Base-by-base conservation (phyloP, 2,329 filamentous ascomycete genomes). In the Neocucurbitaria cava region DNA sequence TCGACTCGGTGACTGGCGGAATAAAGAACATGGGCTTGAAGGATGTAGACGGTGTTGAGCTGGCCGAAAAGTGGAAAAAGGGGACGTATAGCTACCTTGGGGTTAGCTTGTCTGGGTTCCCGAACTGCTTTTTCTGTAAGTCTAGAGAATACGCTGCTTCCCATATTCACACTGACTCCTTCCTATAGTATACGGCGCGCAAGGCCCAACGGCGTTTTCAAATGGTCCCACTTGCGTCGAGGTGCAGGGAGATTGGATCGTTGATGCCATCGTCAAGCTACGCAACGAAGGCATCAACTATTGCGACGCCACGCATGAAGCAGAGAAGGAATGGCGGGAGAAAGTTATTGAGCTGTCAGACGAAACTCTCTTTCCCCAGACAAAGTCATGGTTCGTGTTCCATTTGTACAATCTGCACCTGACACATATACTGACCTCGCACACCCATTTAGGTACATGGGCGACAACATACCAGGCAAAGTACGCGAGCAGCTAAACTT, bases 191-290 rank as follows among this genome's bases (percentile, higher is more conserved):
- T 81, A 81, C 59, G 78, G 79, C 2, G 74, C 78, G 4, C 79
- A 81, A 52, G 79, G 77, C 0, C 79, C 78, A 0, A 81, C 79
- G 0, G 78, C 78, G 2, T 79, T 80, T 62, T 74, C 71, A 48
- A 81, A 81, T 46, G 78, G 79, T 0, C 78, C 79, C 2, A 77
- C 71, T 26, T 80, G 77, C 56, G 70, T 79, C 20, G 78, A 81
- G 54, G 69, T 73, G 4, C 78, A 81, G 59, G 76, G 74, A 13
- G 76, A 81, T 43, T 81, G 76, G 69, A 78, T 81, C 31, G 75
- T 79, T 28, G 76, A 79, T 45, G 70, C 73, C 9, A 76, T 81
- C 55, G 70, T 71, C 42, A 74, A 73, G 62, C 56, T 75, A 8
- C 65, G 71, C 39, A 66, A 73, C 9, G 68, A 78, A 41, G 70